Base-by-base conservation (phyloP, 305 asterid genomes). In the Andrographis paniculata region DNA sequence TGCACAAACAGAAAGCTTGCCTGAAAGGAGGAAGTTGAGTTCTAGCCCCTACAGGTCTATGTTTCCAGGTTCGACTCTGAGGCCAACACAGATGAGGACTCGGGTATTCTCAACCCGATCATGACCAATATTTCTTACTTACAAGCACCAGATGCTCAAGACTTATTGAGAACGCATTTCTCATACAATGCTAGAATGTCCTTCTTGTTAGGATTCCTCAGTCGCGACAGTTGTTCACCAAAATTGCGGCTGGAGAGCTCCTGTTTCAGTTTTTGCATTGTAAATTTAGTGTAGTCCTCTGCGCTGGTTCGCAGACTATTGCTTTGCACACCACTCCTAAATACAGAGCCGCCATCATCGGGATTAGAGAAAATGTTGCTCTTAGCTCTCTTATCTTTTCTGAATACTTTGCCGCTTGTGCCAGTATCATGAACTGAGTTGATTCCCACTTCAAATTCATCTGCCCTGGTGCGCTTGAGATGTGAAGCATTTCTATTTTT, bases 331-430 rank as follows among this genome's bases (percentile, higher is more conserved):
- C 71, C 87, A 13, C 78, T 76, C 73, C 61, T 61, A 53, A 71
- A 83, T 21, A 69, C 75, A 0, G 97, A 88, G 42, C 83, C 95
- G 17, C 93, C 99, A 45, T 91, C 96, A 62, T 91, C 95, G 14
- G 94, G 87, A 27, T 66, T 27, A 16, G 67, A 21, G 14, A 74
- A 45, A 18, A 61, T 66, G 15, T 75, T 78, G 56, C 87, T 87
- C 70, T 65, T 87, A 6, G 93, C 67, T 74, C 88, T 79, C 66
- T 91, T 91, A 65, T 63, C 80, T 61, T 64, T 82, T 66, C 76
- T 75, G 6, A 24, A 3, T 51, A 15, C 65, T 50, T 50, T 68
- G 7, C 78, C 94, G 45, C 65, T 75, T 17, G 70, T 57, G 38
- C 63, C 93, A 14, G 74, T 63, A 43, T 76, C 79, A 16, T 76